Percentiles rank a stretch among this genome's conserved stretches.
Conservation (phyloP, 1,284 basidiomycete genomes). For the Tylopilus orsonianus region DNA sequence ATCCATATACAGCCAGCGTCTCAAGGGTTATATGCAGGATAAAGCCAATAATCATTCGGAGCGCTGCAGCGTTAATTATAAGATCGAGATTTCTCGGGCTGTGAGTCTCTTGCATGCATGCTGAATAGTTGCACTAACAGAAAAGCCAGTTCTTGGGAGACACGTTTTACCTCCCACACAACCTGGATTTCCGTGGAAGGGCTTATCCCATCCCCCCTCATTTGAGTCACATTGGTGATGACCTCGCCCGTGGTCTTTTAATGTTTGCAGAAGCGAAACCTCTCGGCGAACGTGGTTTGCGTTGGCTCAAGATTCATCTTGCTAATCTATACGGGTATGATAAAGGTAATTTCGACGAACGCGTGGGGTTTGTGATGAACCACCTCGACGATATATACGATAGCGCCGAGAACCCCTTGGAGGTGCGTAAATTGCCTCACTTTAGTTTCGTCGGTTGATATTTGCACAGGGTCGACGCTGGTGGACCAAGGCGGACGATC, state of each 20-base stretch:
- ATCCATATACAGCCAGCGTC: slow-evolving; percentile 57
- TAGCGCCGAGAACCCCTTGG: slow-evolving; percentile 82
- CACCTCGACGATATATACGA: slow-evolving; percentile 81
- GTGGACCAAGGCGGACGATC: slow-evolving; percentile 94
- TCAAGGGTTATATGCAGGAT: slow-evolving; percentile 60
- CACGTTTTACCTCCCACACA: slow-evolving; percentile 93
- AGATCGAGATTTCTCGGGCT: slow-evolving; percentile 93
- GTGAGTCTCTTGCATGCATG: slow-evolving; percentile 45
- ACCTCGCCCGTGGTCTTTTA: slow-evolving; percentile 88
- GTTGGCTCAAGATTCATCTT: slow-evolving; percentile 91
- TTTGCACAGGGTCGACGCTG: slow-evolving; percentile 62
- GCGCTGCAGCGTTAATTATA: slow-evolving; percentile 94
- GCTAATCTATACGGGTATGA: slow-evolving; percentile 94
- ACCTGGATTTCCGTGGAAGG: slow-evolving; percentile 96
- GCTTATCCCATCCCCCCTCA: slow-evolving; percentile 98
- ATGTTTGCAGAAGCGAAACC: slow-evolving; percentile 82
- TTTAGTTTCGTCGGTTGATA: slow-evolving; percentile 9
- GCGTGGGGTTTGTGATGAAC: slow-evolving; percentile 77
- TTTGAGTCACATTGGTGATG: slow-evolving; percentile 95
- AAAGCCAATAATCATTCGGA: slow-evolving; percentile 87
- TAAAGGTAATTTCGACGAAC: slow-evolving; percentile 93
- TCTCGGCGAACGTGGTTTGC: slow-evolving; percentile 76
- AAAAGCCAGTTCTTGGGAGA: slow-evolving; percentile 73
- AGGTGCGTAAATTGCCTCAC: slow-evolving; percentile 41
- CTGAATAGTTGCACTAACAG: slow-evolving; percentile 5